A percentile compares a stretch with the other conserved stretches of the same genome.
phyloP scores from a whole-genome alignment of 2,329 filamentous ascomycete genomes.

The Fusarium sp. region DNA sequence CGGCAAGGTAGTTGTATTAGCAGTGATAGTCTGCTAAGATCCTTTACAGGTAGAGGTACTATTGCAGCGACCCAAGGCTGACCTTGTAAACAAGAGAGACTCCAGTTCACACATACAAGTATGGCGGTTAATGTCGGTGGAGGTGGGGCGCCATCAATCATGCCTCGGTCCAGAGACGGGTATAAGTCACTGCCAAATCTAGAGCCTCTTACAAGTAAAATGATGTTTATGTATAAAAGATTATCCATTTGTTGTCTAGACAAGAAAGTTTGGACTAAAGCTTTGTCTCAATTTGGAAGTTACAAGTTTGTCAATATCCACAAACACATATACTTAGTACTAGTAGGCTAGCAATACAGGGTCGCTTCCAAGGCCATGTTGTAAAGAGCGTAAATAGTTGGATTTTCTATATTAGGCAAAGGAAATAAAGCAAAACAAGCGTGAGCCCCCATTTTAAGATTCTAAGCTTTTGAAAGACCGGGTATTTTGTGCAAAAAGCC shows the following conservation, averaged over 20 bases:
- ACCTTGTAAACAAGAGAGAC: neutral
- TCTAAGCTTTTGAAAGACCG: slow-evolving; percentile 2
- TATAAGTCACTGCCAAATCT: neutral
- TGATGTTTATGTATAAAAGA: neutral
- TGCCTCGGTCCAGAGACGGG: slow-evolving; percentile 13
- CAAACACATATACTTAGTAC: neutral
- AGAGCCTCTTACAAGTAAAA: neutral
- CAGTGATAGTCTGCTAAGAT: neutral
- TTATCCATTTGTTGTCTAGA: neutral
- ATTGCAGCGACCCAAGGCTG: neutral
- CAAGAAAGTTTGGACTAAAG: neutral
- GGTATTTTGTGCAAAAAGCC: neutral
- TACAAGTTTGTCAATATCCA: neutral
- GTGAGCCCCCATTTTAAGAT: neutral
- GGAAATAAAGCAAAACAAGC: neutral
- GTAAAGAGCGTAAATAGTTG: slow-evolving; percentile 11
- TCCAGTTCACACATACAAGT: neutral
- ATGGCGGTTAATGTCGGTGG: neutral
- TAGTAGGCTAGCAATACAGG: neutral
- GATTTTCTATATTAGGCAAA: neutral
- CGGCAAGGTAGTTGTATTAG: too few relatives aligned
- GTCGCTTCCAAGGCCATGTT: neutral
- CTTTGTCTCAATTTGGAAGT: neutral
- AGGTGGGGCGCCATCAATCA: slow-evolving; percentile 25
- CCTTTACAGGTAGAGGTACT: neutral